These are phyloP conservation scores for Cryoendolithus antarcticus DNA, from an alignment of 2,329 filamentous ascomycete genomes.

Conservation along the genomic window DNA sequence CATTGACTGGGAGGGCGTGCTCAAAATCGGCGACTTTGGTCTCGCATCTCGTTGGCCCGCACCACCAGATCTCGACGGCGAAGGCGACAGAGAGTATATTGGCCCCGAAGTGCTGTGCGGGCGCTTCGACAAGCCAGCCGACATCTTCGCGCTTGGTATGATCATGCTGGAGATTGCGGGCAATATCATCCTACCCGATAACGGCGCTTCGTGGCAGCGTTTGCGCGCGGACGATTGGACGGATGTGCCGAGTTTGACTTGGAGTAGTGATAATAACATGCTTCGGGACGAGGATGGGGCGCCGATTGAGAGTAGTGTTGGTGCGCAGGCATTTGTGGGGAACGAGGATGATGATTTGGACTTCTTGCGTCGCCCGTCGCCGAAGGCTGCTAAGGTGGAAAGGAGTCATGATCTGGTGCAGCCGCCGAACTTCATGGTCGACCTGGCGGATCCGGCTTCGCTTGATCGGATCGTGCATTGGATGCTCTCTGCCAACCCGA, in stretches of 20 bases:
- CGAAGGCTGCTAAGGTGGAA: slow-evolving; percentile 11
- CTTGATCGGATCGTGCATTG: slow-evolving; percentile 73
- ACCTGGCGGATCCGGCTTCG: slow-evolving; percentile 57
- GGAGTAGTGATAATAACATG: slow-evolving; percentile 58
- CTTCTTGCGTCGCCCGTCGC: slow-evolving; percentile 23
- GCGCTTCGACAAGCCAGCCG: slow-evolving; percentile 76
- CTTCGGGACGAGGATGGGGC: slow-evolving; percentile 64
- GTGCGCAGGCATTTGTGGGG: too few relatives aligned
- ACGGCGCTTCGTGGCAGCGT: slow-evolving; percentile 81
- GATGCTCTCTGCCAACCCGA: slow-evolving; percentile 73
- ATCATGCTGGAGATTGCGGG: slow-evolving; percentile 91
- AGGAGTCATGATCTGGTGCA: slow-evolving; percentile 45
- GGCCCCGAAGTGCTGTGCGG: slow-evolving; percentile 84
- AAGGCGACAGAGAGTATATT: slow-evolving; percentile 94
- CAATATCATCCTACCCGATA: slow-evolving; percentile 87
- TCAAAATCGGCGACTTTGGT: slow-evolving; percentile 81
- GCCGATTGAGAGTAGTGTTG: slow-evolving; percentile 25
- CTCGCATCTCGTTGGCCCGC: slow-evolving; percentile 71
- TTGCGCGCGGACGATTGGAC: slow-evolving; percentile 81
- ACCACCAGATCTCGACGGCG: slow-evolving; percentile 64
- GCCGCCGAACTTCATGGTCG: slow-evolving; percentile 82
- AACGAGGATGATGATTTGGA: slow-evolving; percentile 26
- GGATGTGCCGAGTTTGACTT: slow-evolving; percentile 78
- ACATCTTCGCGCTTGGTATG: slow-evolving; percentile 86
- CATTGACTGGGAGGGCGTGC: slow-evolving; percentile 64